Evolutionary conservation across 2,329 filamentous ascomycete species (phyloP), one percentile per base, ranked within the genome.

Genomic region (Onygenales sp.): DNA sequence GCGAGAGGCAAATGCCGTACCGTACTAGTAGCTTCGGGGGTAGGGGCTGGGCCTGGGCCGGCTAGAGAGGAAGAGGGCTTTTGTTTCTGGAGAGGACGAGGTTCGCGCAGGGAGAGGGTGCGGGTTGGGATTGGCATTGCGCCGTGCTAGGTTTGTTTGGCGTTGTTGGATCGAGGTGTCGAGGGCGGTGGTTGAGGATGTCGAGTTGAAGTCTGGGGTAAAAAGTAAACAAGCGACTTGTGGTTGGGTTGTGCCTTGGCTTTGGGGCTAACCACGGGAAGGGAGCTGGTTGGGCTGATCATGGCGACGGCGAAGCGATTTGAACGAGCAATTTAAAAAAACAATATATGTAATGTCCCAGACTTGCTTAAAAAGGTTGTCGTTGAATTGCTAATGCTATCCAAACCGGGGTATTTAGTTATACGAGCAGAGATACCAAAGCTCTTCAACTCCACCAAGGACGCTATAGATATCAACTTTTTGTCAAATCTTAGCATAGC

Each of bases 91-190:
- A 14, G 48, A 11, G 45, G 43, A 55, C 62, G 63, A 42, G 66
- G 63, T 36, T 69, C 68, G 39, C 67, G 66, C 45, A 67, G 58
- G 17, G 67, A 69, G 49, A 59, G 53, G 11, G 67, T 68, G 27
- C 68, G 67, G 34, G 67, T 70, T 14, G 69, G 69, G 42, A 71
- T 70, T 45, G 69, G 67, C 69, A 72, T 71, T 44, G 51, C 43
- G 47, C 31, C 21, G 21, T 27, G 21, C 3, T 27, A 27, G 21
- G 21, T 27, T 27, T 27, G 3, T 27, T 27, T 27, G 21, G 21
- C 21, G 21, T 4, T 27, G 21, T 27, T 27, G 21, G 4, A 27
- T 27, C 10, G 17, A n/a, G 3, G 33, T n/a, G 11, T 40, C 11
- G 8, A 2, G 14, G 21, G 42, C 13, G 8, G 21, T n/a, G 21